Conservation (phyloP, 2,329 filamentous ascomycete genomes). For the Drechslerella dactyloides region DNA sequence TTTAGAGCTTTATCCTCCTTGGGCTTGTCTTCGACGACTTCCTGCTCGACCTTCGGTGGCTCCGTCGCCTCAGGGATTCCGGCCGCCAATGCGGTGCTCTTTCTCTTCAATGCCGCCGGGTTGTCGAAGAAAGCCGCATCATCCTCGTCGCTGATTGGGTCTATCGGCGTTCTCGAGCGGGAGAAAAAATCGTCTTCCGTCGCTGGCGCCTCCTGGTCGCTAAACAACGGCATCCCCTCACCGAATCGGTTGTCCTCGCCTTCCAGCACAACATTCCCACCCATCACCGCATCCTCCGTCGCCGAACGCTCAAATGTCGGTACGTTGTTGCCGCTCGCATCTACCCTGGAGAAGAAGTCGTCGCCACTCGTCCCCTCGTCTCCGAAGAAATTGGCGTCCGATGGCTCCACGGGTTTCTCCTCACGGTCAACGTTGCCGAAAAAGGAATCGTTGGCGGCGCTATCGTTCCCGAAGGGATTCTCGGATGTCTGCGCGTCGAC, state of each 20-base stretch:
- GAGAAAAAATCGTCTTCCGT: conserved; percentile 50
- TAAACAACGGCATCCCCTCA: conserved; percentile 50
- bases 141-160: conserved; percentile 26
- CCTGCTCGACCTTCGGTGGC: neutral
- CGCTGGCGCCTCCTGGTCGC: conserved; percentile 24
- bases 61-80: conserved; percentile 9
- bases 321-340: conserved; percentile 8
- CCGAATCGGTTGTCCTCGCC: conserved; percentile 27
- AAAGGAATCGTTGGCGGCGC: conserved; percentile 28
- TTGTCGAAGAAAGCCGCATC: conserved; percentile 39
- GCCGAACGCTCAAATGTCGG: conserved; percentile 26
- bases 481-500: conserved; percentile 6
- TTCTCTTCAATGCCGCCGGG: conserved; percentile 21
- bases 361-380: conserved; percentile 30
- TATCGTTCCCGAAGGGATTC: conserved; percentile 41
- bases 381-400: conserved; percentile 44
- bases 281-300: conserved; percentile 41
- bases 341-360: conserved; percentile 32
- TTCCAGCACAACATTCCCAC: conserved; percentile 9
- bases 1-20: conserved; percentile 19
- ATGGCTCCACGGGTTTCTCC: conserved; percentile 30
- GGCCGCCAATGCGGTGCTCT: conserved; percentile 30
- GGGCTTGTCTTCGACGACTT: neutral
- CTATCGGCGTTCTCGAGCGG: conserved; percentile 38
- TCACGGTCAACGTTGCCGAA: conserved; percentile 13